Evolutionary conservation across 257 asterid genomes (phyloP).

Genomic region (Solanum bulbocastanum): DNA sequence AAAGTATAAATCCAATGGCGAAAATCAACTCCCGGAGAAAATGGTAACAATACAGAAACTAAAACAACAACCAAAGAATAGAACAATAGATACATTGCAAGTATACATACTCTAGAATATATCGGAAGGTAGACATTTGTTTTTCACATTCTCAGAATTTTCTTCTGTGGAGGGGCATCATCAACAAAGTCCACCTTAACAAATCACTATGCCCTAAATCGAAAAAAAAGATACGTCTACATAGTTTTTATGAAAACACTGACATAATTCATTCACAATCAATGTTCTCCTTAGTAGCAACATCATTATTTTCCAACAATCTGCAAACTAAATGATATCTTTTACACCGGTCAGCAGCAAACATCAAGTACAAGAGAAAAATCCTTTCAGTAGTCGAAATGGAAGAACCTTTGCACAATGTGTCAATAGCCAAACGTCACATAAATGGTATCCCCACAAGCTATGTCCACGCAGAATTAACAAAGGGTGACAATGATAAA

Average conservation of each 20-base stretch:
- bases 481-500: neutral
- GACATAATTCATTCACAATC: neutral
- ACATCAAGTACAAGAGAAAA: neutral
- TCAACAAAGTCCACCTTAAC: neutral
- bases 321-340: neutral
- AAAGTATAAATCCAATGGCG: neutral
- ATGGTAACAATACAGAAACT: neutral
- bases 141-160: neutral
- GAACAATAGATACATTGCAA: no score
- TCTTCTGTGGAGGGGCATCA: neutral
- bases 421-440: neutral
- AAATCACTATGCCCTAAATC: neutral
- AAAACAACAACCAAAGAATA: neutral
- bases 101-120: neutral
- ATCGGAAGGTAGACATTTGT: neutral
- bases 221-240: neutral
- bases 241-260: neutral
- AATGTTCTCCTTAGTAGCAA: neutral
- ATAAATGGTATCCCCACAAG: neutral
- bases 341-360: neutral
- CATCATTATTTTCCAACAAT: neutral
- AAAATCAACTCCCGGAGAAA: neutral
- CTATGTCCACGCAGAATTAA: neutral
- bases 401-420: neutral
- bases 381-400: neutral